Evolutionary conservation across 1,284 basidiomycete species (phyloP), one percentile per base, ranked within the genome.

Genomic region (Ceraceosorus guamensis): DNA sequence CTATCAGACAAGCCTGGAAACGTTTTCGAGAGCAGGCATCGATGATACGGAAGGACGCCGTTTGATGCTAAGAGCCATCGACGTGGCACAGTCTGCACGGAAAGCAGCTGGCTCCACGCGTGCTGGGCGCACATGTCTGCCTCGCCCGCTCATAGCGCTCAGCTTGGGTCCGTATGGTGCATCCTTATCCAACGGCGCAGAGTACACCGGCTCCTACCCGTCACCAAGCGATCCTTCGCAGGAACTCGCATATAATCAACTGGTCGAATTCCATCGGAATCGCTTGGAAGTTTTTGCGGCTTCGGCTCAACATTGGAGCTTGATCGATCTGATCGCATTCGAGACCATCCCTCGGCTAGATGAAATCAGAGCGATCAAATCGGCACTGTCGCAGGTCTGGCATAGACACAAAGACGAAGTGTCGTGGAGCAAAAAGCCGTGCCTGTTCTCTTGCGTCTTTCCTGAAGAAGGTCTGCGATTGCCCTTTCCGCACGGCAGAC

Each of bases 341-440:
- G 70, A 72, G 51, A 72, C 70, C 5, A 59, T 72, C 2, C 70
- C 70, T 5, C 59, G 70, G 18, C 53, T 63, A 2, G 70, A 71
- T 48, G 70, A 72, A 48, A 68, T 65, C 16, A 46, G 58, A 3
- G 70, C 68, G 11, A 68, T 70, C 54, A 56, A 60, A 1, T 47
- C 56, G 34, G 70, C 67, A 1, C 37, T 70, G 24, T 56, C 65
- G 32, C 57, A 60, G n/a, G 46, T 71, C 1, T 53, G 34, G 8
- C 46, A 50, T n/a, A n/a, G n/a, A n/a, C n/a, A n/a, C n/a, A 31
- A 57, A 53, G 46, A 34, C 39, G 31, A 6, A 31, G 30, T 53
- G 46, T 53, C 31, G 31, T n/a, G n/a, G 37, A 8, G 37, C 37
- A 41, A 41, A n/a, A n/a, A 41, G 37, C 37, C n/a, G 37, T n/a